Evolutionary conservation across 2,329 filamentous ascomycete species (phyloP), one percentile per base, ranked within the genome.

Genomic region (Cordyceps javanica): DNA sequence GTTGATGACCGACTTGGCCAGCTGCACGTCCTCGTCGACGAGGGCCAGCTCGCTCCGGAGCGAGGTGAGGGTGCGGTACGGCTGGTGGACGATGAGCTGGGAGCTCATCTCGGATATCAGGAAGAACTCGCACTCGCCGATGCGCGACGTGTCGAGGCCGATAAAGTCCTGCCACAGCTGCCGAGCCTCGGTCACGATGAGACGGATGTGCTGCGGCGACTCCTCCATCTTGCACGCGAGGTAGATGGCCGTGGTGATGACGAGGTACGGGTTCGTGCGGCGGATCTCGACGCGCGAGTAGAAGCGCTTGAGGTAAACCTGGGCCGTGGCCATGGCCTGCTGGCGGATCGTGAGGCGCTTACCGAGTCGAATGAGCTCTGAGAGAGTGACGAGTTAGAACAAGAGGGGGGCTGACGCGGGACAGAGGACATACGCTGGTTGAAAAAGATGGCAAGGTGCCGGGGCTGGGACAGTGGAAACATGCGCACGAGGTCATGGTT

Each of bases 151-250:
- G 70, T 96, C 91, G 59, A 86, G 82, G 41, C 82, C 79, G 63
- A 90, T 83, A 59, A 88, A 82, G 62, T 92, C 89, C 66, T 90
- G 87, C 90, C 91, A 96, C 60, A 95, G 80, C 59, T 88, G 83
- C 34, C 91, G 86, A 3, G 92, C 91, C 71, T 99, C 94, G 48
- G 85, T 87, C 11, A 94, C 87, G 59, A 99, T 87, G 62, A 96
- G 82, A 30, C 94, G 85, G 66, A 99, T 97, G 71, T 99, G 94
- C 71, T 97, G 93, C 3, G 94, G 94, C 52, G 87, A 92, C 72
- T 99, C 94, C 72, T 99, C 94, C 85, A 96, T 96, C 75, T 99
- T 99, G 76, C 91, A 96, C 21, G 94, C 92, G 36, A 99, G 79
- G 71, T 99, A 99, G 60, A 97, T 82, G 5, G 93, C 90, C 1